Evolutionary conservation across 2,329 filamentous ascomycete genomes (phyloP).

Genomic region (Endoconidiophora polonica): DNA sequence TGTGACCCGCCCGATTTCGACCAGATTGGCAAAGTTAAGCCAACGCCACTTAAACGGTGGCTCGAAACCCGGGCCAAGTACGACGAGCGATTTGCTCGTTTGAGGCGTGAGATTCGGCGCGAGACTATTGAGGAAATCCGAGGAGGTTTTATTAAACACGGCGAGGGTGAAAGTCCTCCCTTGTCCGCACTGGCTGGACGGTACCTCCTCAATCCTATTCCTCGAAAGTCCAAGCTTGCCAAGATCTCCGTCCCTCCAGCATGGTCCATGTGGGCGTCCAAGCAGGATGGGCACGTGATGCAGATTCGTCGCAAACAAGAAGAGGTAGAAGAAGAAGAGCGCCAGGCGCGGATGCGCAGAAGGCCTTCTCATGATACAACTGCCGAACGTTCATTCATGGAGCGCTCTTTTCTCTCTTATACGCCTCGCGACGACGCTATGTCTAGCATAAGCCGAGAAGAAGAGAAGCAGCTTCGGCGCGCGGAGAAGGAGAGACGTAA

Average conservation of each 20-base stretch:
- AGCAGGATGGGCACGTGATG: constrained; percentile 66
- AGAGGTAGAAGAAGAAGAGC: constrained; percentile 17
- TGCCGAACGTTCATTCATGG: constrained; percentile 3
- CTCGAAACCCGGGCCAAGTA: constrained; percentile 54
- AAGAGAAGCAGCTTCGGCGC: constrained; percentile 1
- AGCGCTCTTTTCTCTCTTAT: neutral
- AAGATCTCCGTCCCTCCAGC: constrained; percentile 4
- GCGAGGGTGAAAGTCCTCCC: constrained; percentile 59
- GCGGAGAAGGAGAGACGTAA: constrained; percentile 6
- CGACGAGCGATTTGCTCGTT: constrained; percentile 53
- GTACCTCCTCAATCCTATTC: constrained; percentile 25
- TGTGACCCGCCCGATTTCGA: constrained; percentile 29
- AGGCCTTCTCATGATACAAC: constrained; percentile 2
- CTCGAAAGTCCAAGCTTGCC: constrained; percentile 11
- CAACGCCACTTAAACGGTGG: constrained; percentile 69
- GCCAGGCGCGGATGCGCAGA: constrained; percentile 1
- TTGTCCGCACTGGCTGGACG: constrained; percentile 68
- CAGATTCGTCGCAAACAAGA: constrained; percentile 37
- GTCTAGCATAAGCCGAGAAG: neutral
- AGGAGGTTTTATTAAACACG: constrained; percentile 53
- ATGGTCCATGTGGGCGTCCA: constrained; percentile 79
- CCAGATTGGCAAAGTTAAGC: constrained; percentile 65
- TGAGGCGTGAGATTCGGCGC: constrained; percentile 57
- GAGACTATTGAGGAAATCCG: constrained; percentile 56
- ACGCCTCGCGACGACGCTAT: too few species aligned